A percentile compares a stretch with the other conserved stretches of the same genome.
These are phyloP conservation scores for Plasmodium ovale DNA, from an alignment of 169 alveolate species.

Conservation along the genomic window DNA sequence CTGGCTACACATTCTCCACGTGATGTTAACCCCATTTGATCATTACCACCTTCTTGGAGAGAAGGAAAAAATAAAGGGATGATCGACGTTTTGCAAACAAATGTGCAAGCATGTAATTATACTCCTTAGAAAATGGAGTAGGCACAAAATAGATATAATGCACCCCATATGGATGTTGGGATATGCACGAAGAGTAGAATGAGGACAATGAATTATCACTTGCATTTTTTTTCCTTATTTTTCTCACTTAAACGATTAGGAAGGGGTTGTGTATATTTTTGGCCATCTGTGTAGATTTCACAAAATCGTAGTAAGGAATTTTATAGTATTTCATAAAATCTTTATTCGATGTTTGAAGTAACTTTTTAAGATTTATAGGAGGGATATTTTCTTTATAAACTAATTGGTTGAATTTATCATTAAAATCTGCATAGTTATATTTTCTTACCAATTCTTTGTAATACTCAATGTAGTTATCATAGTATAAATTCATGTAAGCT, in stretches of 20 bases:
- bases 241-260: constrained; percentile 2
- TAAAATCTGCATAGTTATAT: constrained; percentile 68
- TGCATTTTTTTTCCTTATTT: neutral
- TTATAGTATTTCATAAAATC: constrained; percentile 61
- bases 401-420: constrained; percentile 41
- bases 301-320: constrained; percentile 60
- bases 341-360: constrained; percentile 63
- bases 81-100: too few relatives aligned
- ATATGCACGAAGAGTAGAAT: too few relatives aligned
- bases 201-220: neutral
- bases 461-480: constrained; percentile 77
- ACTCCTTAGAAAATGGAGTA: too few relatives aligned
- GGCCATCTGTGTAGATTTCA: constrained; percentile 57
- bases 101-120: too few relatives aligned
- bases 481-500: constrained; percentile 80
- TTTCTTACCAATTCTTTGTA: constrained; percentile 53
- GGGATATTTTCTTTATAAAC: constrained; percentile 67
- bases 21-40: too few relatives aligned
- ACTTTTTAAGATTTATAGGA: constrained; percentile 43
- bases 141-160: too few relatives aligned
- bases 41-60: too few relatives aligned
- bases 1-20: too few relatives aligned
- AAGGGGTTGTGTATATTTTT: constrained; percentile 74
- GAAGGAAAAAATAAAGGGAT: too few relatives aligned
- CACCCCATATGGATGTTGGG: too few relatives aligned